Evolutionary conservation across 2,329 filamentous ascomycete species (phyloP).

Genomic region (Decorospora gaudefroyi): DNA sequence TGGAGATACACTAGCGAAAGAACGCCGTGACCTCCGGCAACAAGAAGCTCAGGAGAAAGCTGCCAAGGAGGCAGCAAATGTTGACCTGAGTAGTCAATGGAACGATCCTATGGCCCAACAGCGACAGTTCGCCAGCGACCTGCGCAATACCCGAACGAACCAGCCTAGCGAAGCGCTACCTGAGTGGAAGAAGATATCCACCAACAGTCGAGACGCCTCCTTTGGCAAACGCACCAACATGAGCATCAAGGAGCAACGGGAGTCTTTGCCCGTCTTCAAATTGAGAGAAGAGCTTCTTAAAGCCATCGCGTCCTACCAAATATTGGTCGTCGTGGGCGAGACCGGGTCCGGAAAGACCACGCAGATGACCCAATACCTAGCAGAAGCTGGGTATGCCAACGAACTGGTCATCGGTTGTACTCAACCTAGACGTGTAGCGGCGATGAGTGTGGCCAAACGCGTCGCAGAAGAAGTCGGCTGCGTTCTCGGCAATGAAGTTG

Average conservation of each 20-base stretch:
- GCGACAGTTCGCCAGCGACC: conserved; percentile 84
- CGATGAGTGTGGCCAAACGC: conserved; percentile 98
- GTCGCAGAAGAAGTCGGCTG: conserved; percentile 97
- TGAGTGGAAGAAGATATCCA: conserved; percentile 88
- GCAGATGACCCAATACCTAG: conserved; percentile 91
- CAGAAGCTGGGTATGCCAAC: conserved; percentile 87
- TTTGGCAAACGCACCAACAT: conserved; percentile 85
- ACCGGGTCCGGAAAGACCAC: conserved; percentile 98
- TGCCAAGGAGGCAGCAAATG: conserved; percentile 73
- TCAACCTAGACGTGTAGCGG: conserved; percentile 93
- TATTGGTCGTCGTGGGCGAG: conserved; percentile 94
- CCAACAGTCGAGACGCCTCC: conserved; percentile 77
- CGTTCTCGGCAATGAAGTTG: conserved; percentile 87
- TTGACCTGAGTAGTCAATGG: conserved; percentile 90
- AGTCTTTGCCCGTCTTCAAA: conserved; percentile 83
- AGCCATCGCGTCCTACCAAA: conserved; percentile 83
- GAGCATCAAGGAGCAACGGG: conserved; percentile 93
- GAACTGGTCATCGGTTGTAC: conserved; percentile 93
- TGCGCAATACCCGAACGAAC: conserved; percentile 67
- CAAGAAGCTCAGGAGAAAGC: conserved; percentile 81
- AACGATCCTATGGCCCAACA: conserved; percentile 95
- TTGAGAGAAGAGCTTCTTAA: conserved; percentile 88
- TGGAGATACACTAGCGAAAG: conserved; percentile 83
- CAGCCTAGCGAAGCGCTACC: conserved; percentile 71
- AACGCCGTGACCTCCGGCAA: conserved; percentile 84